phyloP scores from a whole-genome alignment of 192 early-diverging fungal genomes.

The Entophlyctis luteolus region DNA sequence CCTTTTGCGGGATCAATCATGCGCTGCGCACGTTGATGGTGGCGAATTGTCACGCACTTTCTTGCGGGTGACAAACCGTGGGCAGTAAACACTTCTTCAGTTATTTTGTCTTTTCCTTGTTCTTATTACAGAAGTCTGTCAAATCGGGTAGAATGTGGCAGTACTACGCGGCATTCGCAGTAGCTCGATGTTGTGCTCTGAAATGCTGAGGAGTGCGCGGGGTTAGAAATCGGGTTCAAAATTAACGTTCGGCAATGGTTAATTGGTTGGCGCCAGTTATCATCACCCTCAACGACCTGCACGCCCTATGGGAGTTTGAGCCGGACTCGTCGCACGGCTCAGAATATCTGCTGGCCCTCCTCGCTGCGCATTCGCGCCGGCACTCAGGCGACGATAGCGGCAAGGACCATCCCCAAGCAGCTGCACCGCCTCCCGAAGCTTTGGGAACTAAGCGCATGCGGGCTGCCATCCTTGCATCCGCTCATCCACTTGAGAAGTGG shows the following conservation, averaged over 20 bases:
- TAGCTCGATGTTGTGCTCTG: too few species aligned
- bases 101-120: too few species aligned
- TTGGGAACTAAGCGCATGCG: background rate
- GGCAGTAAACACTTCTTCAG: too few species aligned
- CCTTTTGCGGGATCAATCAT: too few species aligned
- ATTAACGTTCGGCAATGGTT: background rate
- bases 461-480: background rate
- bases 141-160: too few species aligned
- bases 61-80: too few species aligned
- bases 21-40: too few species aligned
- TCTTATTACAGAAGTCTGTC: too few species aligned
- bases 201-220: background rate
- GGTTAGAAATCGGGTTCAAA: background rate
- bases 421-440: background rate
- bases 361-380: background rate
- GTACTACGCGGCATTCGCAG: too few species aligned
- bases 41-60: too few species aligned
- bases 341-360: constrained; percentile 51
- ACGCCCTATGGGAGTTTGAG: constrained; percentile 20
- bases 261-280: constrained; percentile 4
- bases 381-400: background rate
- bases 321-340: constrained; percentile 1
- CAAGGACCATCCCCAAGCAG: background rate
- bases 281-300: background rate
- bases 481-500: background rate